Base-by-base conservation (phyloP, 805 yeast genomes). In the Cyberlindnera petersonii region DNA sequence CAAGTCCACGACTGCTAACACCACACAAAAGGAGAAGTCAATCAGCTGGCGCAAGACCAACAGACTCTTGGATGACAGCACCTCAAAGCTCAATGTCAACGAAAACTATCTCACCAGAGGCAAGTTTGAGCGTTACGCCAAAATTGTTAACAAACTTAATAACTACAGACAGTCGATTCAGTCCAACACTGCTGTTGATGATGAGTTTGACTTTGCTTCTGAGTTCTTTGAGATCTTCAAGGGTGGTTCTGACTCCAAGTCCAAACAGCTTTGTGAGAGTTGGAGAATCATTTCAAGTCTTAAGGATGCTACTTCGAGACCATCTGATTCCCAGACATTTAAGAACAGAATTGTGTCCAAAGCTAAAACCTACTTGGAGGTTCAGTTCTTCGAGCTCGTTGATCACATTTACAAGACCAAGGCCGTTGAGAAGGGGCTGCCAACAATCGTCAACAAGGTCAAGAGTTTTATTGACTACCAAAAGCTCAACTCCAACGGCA, bases 121-220 rank as follows among this genome's bases (percentile, higher is more conserved):
- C 32, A 79, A 79, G 53, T 85, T 85, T 52, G 93, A 84, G 54
- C 72, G 72, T 37, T 80, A 81, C 57, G 95, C 95, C 1, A 77
- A 74, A 42, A 77, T 82, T 10, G 71, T 87, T 21, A 77, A 80
- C 50, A 73, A 74, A 27, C 71, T 87, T 50, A 88, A 87, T 58
- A 82, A 83, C 47, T 65, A 81, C 20, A 71, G 95, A 48, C 75
- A 82, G 48, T 57, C 64, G 4, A 59, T 65, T n/a, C 48, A 31
- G 20, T 34, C 39, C 14, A 42, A 37, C 17, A 39, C 44, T 6
- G 42, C 26, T 6, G 37, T 39, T 8, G 49, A 44, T 5, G 47
- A 47, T 27, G 65, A 65, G 14, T 83, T 77, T 53, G 78, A 82
- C 9, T 52, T 87, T 17, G 69, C 81, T 17, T 59, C 72, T 15